Base-by-base conservation (phyloP, 495 filamentous ascomycete genomes). In the Cairneyella variabilis region DNA sequence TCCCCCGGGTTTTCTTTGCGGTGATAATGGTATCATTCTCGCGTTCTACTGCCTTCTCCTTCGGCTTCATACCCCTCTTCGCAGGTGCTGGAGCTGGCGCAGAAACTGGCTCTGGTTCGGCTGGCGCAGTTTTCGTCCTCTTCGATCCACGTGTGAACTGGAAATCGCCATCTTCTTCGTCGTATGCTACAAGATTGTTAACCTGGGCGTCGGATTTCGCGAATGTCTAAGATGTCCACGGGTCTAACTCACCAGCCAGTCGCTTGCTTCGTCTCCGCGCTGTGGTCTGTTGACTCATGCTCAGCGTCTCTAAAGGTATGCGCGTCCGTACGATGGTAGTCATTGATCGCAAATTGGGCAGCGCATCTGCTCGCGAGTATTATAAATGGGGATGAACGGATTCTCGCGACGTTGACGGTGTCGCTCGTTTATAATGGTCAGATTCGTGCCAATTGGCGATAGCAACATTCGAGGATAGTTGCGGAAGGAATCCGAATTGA, bases 81-180 rank as follows among this genome's bases (percentile, higher is more conserved):
- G 61, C 51, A 2, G 68, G 59, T 45, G 66, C 66, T 16, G 69
- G 58, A 34, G 68, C 65, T 10, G 71, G 66, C 48, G 44, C 57
- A 23, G 64, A 58, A 37, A 61, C 69, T 3, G 72, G 64, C 53
- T 72, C 73, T 20, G 71, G 63, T 48, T 68, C 67, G 9, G 57
- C 59, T 22, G 38, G 38, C 23, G 61, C 51, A 18, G 73, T 80
- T 61, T 77, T 78, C 21, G 65, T 64, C 58, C 75, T 62, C 58
- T 81, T 81, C 2, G 77, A 70, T 32, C 68, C 75, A 38, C 81
- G 80, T 53, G 76, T 76, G 59, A 85, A 86, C 36, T 76, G 64
- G 65, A 85, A 85, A 41, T 80, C 82, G 51, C 82, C 80, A 72
- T 83, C 82, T 51, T 82, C 72, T 64, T 86, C 80, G 62, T 85